Evolutionary conservation across 1,284 basidiomycete species (phyloP).

Genomic region (Boletellus deceptivus): DNA sequence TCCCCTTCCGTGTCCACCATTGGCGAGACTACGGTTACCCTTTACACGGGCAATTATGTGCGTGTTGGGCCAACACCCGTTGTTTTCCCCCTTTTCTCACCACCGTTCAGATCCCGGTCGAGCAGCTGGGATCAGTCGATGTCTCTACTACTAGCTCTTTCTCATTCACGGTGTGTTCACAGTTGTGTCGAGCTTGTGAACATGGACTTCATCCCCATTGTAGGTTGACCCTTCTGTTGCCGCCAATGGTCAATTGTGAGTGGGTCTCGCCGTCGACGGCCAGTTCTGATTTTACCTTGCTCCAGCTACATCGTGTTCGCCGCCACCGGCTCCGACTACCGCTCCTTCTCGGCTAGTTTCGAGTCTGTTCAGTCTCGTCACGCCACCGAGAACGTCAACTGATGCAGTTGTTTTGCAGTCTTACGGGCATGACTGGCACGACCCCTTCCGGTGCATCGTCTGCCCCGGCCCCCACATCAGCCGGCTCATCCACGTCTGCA

Average conservation of each 20-base stretch:
- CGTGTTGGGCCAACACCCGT: background rate
- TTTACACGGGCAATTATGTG: conserved; percentile 56
- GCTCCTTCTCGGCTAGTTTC: conserved; percentile 56
- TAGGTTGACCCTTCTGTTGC: conserved; percentile 20
- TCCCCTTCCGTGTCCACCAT: conserved; percentile 48
- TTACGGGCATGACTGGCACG: conserved; percentile 55
- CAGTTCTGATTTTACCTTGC: conserved; percentile 5
- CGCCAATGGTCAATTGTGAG: conserved; percentile 27
- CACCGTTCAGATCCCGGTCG: conserved; percentile 27
- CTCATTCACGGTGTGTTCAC: conserved; percentile 36
- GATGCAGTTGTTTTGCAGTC: conserved; percentile 34
- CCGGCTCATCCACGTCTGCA: conserved; percentile 46
- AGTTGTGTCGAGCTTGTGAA: background rate
- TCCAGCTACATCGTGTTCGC: conserved; percentile 55
- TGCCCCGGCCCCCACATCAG: conserved; percentile 38
- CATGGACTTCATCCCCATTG: background rate
- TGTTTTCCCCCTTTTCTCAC: conserved; percentile 16
- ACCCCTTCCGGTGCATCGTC: conserved; percentile 33
- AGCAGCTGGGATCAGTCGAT: conserved; percentile 24
- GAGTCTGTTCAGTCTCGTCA: conserved; percentile 35
- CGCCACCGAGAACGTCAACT: background rate
- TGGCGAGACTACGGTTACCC: conserved; percentile 48
- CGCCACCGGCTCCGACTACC: conserved; percentile 40
- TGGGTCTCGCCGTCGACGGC: background rate
- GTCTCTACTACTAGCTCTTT: conserved; percentile 35